Evolutionary conservation across 208 protist genomes (phyloP).

Genomic region (Crithidia mellificae): DNA sequence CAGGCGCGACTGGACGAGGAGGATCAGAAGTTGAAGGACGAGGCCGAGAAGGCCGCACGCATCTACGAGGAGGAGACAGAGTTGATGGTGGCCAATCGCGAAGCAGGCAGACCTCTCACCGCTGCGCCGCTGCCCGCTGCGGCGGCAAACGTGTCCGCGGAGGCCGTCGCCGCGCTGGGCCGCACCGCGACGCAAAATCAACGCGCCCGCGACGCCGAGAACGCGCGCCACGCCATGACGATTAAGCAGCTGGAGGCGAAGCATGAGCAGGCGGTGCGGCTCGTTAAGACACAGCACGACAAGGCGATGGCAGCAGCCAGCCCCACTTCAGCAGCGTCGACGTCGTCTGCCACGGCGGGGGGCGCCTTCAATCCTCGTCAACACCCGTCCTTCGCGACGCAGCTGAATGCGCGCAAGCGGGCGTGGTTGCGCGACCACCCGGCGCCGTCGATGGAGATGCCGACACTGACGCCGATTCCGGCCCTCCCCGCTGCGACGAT

Average conservation of each 20-base stretch:
- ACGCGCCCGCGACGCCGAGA: slow-evolving; percentile 37
- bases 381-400: slow-evolving; percentile 32
- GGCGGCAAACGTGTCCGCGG: slow-evolving; percentile 22
- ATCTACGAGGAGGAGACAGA: slow-evolving; percentile 48
- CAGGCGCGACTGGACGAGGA: slow-evolving; percentile 36
- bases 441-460: slow-evolving; percentile 34
- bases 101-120: slow-evolving; percentile 16
- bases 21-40: slow-evolving; percentile 36
- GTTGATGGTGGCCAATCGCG: slow-evolving; percentile 31
- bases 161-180: slow-evolving; percentile 22
- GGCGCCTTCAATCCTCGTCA: slow-evolving; percentile 42
- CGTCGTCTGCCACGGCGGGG: neutral
- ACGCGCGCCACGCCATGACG: slow-evolving; percentile 34
- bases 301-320: slow-evolving; percentile 23
- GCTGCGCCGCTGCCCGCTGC: slow-evolving; percentile 11
- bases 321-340: neutral
- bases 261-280: slow-evolving; percentile 47
- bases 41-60: slow-evolving; percentile 21
- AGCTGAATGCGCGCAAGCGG: slow-evolving; percentile 39
- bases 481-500: slow-evolving; percentile 28
- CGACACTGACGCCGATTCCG: slow-evolving; percentile 34
- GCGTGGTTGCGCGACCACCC: slow-evolving; percentile 55
- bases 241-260: slow-evolving; percentile 56
- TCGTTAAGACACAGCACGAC: slow-evolving; percentile 44
- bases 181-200: slow-evolving; percentile 37